Evolutionary conservation across 768 basidiomycete genomes (phyloP).

Genomic region (Rhizopogon roseolus): DNA sequence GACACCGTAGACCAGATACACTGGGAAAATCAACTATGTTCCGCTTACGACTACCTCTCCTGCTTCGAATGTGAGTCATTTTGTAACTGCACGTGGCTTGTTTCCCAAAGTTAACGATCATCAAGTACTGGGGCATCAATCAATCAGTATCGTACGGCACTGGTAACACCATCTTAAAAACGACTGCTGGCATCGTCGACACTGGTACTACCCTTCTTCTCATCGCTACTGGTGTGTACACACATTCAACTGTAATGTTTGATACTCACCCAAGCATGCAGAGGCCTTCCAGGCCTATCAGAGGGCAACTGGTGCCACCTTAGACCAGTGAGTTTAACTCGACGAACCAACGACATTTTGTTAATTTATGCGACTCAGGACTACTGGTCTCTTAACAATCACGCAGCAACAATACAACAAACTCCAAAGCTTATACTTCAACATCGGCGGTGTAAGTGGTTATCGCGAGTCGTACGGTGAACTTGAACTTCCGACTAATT

Average conservation of each 20-base stretch:
- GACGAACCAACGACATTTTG: background rate
- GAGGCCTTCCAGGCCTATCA: constrained; percentile 56
- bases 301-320: constrained; percentile 43
- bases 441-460: constrained; percentile 36
- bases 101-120: background rate
- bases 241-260: background rate
- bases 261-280: background rate
- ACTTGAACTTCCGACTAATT: background rate
- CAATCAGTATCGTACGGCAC: constrained; percentile 31
- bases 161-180: constrained; percentile 26
- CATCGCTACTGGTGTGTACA: constrained; percentile 35
- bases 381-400: constrained; percentile 53
- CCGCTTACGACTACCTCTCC: constrained; percentile 43
- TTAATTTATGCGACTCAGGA: constrained; percentile 19
- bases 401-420: constrained; percentile 42
- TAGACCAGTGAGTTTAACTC: constrained; percentile 39
- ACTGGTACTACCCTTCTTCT: constrained; percentile 51
- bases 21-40: constrained; percentile 30
- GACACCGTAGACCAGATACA: constrained; percentile 17
- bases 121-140: constrained; percentile 47
- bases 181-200: constrained; percentile 46
- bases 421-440: constrained; percentile 49
- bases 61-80: constrained; percentile 27
- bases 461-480: constrained; percentile 1
- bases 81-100: background rate